Evolutionary conservation across 331 rosid genomes (phyloP), one percentile per base, ranked within the genome.

Genomic region (Malus hybrid): DNA sequence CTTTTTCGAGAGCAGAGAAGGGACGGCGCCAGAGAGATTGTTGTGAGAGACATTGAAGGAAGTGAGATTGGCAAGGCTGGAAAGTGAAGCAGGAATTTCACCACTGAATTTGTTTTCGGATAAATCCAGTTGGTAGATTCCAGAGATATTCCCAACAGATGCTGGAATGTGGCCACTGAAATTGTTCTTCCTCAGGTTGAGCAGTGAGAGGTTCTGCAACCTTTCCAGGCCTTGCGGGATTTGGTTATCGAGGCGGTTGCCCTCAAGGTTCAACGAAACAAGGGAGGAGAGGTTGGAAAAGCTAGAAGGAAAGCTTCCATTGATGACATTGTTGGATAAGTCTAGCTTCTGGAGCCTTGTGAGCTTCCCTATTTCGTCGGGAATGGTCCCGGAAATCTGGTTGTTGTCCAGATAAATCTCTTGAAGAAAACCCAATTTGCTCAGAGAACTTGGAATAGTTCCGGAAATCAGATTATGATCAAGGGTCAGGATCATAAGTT

Each of bases 21-120:
- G 99, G 68, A 92, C 96, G 59, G 74, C 56, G 56, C 99, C 99
- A 70, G 97, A 92, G 3, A 94, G 90, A 73, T 92, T 94, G 84
- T 94, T 94, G 79, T 84, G 77, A 33, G 99, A 94, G 42, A 92
- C 93, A 79, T 88, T 90, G 88, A 93, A 88, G 65, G 86, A 91
- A 61, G 75, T 91, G 46, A 94, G 90, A 60, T 88, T 87, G 68
- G 86, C 72, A 31, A 94, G 85, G 62, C 76, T 74, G 74, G 84
- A 54, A 24, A 89, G 62, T n/a, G 97, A 89, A 59, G 77, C 87
- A n/a, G 97, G 93, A 44, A 93, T 88, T 72, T 83, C 84, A 27
- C 96, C 97, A 6, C 48, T 78, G 32, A 93, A 73, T 10, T 82
- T 86, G 34, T 93, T 93, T 20, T 65, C 82, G 11, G 98, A 90